These are phyloP conservation scores for Dryas octopetala DNA, from an alignment of 306 rosid genomes.

Conservation along the genomic window DNA sequence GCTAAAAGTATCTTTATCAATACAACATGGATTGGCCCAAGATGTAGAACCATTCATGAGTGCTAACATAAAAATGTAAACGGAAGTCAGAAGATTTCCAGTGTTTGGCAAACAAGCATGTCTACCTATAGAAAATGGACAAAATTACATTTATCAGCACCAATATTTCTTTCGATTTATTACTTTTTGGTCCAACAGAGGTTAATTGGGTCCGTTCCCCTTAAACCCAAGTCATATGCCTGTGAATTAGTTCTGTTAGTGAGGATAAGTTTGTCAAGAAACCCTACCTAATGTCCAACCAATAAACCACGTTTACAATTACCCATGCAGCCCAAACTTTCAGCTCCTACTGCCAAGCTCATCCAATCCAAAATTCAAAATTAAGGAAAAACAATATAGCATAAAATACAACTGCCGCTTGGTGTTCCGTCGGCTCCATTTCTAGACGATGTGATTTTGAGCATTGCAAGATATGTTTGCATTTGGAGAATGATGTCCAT, in stretches of 20 bases:
- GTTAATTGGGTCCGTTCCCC: neutral
- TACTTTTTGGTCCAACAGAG: neutral
- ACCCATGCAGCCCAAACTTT: neutral
- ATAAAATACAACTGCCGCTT: neutral
- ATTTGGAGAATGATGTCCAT: neutral
- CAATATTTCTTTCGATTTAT: neutral
- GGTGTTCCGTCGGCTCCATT: neutral
- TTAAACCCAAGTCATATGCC: neutral
- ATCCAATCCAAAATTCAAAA: neutral
- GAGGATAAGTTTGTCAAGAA: neutral
- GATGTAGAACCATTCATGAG: neutral
- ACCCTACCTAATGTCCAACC: neutral
- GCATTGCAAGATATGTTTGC: neutral
- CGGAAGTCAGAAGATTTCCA: neutral
- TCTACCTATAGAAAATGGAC: too few relatives aligned
- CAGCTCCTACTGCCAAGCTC: neutral
- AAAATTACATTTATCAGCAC: neutral
- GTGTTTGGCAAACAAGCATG: neutral
- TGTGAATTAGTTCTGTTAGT: neutral
- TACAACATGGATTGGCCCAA: neutral
- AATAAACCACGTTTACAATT: neutral
- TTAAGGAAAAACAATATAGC: neutral
- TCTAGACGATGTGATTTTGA: neutral
- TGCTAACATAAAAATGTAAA: neutral
- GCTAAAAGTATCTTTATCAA: neutral